A percentile compares a stretch with the other conserved stretches of the same genome.
These are phyloP conservation scores for Gomphus bonarii DNA, from an alignment of 1,284 basidiomycete species.

Conservation along the genomic window DNA sequence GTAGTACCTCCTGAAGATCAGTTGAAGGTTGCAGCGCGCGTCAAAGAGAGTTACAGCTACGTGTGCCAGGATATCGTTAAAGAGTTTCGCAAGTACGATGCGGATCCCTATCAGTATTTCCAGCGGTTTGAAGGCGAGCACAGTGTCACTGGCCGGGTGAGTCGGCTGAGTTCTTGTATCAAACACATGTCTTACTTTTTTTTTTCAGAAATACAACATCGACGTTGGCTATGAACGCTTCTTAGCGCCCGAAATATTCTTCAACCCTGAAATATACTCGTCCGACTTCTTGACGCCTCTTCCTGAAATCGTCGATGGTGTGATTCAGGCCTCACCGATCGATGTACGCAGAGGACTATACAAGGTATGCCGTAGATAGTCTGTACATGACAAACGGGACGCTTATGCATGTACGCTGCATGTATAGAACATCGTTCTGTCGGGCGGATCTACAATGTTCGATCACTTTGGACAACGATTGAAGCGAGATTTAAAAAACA, in stretches of 20 bases:
- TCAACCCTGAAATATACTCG: conserved; percentile 98
- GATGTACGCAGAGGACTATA: conserved; percentile 91
- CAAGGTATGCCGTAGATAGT: conserved; percentile 53
- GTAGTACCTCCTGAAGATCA: conserved; percentile 96
- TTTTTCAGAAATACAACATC: conserved; percentile 68
- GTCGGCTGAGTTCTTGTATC: conserved; percentile 21
- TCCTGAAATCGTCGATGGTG: conserved; percentile 92
- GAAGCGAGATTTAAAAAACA: conserved; percentile 88
- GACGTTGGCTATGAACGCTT: conserved; percentile 99
- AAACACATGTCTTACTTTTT: neutral
- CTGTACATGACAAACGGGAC: neutral
- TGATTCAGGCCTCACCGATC: conserved; percentile 94
- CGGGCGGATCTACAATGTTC: conserved; percentile 97
- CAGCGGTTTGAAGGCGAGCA: conserved; percentile 91
- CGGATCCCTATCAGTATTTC: conserved; percentile 95
- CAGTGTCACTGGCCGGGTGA: conserved; percentile 82
- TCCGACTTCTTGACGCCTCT: conserved; percentile 98
- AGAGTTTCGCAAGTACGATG: conserved; percentile 97
- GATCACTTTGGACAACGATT: conserved; percentile 94
- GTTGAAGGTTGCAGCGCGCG: conserved; percentile 81
- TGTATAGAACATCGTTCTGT: conserved; percentile 81
- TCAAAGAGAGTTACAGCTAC: conserved; percentile 98
- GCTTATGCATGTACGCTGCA: no score
- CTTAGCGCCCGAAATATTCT: conserved; percentile 98
- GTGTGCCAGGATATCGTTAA: conserved; percentile 99